These are phyloP conservation scores for Lactifluus hygrophoroides DNA, from an alignment of 768 basidiomycete species.

Conservation along the genomic window DNA sequence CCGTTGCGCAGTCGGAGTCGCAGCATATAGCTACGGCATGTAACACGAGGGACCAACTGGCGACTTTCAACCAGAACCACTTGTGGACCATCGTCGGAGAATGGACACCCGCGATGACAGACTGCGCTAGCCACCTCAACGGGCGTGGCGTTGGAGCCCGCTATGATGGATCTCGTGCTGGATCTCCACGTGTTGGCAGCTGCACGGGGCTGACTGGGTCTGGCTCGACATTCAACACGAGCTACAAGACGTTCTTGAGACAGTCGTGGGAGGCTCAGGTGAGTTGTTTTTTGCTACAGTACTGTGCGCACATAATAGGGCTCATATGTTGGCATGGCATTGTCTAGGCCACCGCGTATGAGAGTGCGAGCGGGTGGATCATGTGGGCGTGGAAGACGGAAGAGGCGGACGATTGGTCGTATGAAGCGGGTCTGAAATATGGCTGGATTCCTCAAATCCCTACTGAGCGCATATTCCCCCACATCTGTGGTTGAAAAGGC, in stretches of 20 bases:
- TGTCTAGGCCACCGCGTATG: conserved; percentile 43
- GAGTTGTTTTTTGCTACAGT: neutral
- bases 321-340: neutral
- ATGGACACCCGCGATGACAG: conserved; percentile 71
- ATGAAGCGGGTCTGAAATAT: conserved; percentile 65
- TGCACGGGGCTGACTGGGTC: conserved; percentile 68
- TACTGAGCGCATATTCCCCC: conserved; percentile 44
- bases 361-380: conserved; percentile 62
- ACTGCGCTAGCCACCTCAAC: conserved; percentile 77
- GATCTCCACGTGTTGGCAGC: conserved; percentile 61
- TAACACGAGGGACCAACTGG: conserved; percentile 34
- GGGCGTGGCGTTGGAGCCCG: conserved; percentile 63
- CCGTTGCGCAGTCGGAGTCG: conserved; percentile 37
- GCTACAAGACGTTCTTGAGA: conserved; percentile 75
- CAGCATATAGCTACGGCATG: conserved; percentile 62
- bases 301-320: neutral
- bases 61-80: conserved; percentile 33
- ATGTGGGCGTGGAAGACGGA: conserved; percentile 86
- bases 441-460: conserved; percentile 79
- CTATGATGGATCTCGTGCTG: conserved; percentile 50
- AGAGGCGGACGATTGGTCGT: conserved; percentile 82
- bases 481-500: conserved; percentile 41
- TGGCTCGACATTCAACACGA: conserved; percentile 59
- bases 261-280: conserved; percentile 83
- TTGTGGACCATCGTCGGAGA: conserved; percentile 86